Conservation (phyloP, 2,329 filamentous ascomycete species). For the Claviceps sp. region DNA sequence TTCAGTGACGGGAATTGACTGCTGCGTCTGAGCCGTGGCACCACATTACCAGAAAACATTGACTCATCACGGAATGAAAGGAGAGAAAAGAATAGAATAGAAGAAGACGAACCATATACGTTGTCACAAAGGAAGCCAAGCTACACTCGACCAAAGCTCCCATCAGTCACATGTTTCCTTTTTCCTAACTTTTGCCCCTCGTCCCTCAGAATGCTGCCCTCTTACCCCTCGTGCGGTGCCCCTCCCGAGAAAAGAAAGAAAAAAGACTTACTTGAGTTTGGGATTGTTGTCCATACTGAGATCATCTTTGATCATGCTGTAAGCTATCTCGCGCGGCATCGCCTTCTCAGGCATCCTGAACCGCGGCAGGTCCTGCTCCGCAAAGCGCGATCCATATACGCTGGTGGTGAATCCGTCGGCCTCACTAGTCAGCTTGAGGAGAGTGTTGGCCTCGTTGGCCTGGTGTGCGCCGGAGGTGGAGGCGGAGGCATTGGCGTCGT, state of each 20-base stretch:
- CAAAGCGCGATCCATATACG: constrained; percentile 81
- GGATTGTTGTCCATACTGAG: constrained; percentile 84
- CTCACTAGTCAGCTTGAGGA: constrained; percentile 34
- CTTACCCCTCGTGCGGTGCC: not conserved
- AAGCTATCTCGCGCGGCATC: constrained; percentile 89
- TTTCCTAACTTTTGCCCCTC: not conserved
- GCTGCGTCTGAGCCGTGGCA: no score
- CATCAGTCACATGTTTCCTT: not conserved
- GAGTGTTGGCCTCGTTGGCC: constrained; percentile 23
- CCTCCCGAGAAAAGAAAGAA: not conserved
- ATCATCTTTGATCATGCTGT: constrained; percentile 93
- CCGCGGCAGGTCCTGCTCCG: constrained; percentile 64
- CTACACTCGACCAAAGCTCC: constrained; percentile 52
- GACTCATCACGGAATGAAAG: not conserved
- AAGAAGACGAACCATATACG: constrained; percentile 68
- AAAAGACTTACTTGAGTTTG: constrained; percentile 54
- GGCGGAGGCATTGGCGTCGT: not conserved
- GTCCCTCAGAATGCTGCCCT: not conserved
- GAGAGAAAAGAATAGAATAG: constrained; percentile 22
- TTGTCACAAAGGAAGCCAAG: constrained; percentile 85
- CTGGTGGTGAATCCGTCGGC: constrained; percentile 55
- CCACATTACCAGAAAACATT: no score
- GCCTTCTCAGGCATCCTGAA: constrained; percentile 78
- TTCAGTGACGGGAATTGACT: no score
- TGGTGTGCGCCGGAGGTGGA: constrained; percentile 9